Percentiles rank a stretch among this genome's conserved stretches.
Conservation (phyloP, 202 grass and related monocot genomes). For the Digitaria exilis region DNA sequence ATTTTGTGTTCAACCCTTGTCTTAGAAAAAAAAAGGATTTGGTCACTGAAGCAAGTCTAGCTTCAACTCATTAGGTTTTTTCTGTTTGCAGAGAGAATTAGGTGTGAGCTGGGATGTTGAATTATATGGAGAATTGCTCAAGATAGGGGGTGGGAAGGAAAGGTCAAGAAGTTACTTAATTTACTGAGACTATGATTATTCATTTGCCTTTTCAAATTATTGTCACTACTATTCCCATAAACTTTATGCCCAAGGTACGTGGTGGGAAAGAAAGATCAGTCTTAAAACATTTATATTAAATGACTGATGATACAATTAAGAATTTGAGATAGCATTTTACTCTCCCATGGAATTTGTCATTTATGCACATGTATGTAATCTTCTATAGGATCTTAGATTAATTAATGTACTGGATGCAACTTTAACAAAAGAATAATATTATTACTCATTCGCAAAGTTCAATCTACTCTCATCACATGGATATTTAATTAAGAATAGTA, state of each 20-base stretch:
- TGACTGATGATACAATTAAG: background rate
- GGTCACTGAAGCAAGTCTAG: background rate
- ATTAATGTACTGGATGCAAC: background rate
- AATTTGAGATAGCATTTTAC: background rate
- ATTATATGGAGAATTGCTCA: slow-evolving; percentile 89
- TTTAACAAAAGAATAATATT: background rate
- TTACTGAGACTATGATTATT: background rate
- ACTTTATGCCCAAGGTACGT: background rate
- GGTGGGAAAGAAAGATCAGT: background rate
- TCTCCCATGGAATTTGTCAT: background rate
- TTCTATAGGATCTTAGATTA: background rate
- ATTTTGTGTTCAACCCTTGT: background rate
- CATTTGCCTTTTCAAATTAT: slow-evolving; percentile 7
- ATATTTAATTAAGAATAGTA: background rate
- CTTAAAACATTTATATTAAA: background rate
- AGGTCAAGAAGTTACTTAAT: slow-evolving; percentile 54
- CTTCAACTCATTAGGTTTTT: background rate
- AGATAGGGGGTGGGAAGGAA: slow-evolving; percentile 97
- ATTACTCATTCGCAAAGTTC: background rate
- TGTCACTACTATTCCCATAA: background rate
- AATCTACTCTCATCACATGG: background rate
- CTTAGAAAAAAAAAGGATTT: background rate
- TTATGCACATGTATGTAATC: background rate
- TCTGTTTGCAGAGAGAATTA: slow-evolving; percentile 71
- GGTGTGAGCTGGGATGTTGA: slow-evolving; percentile 85